Base-by-base conservation (phyloP, 1,139 yeast species). In the Suhomyces yuchorum region DNA sequence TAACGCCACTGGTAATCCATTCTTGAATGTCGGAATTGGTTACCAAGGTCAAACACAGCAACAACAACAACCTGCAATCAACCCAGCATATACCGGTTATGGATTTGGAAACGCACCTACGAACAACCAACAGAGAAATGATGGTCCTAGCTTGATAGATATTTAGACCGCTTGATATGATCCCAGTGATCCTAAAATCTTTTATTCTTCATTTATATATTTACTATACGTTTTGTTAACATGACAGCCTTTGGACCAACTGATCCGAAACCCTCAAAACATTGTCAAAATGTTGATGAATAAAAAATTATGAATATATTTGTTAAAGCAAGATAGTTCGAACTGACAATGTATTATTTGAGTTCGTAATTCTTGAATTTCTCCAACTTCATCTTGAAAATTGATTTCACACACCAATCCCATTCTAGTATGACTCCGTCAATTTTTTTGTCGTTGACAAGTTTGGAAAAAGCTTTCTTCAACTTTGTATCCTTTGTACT, bases 61-160 rank as follows among this genome's bases (percentile, higher is more conserved):
- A 71, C 56, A 46, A 19, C 56, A 50, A 46, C 54, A 53, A 24
- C 52, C 53, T 7, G 61, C 59, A 42, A 63, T 62, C 52, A 65
- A 64, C 59, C 73, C 77, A 2, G 76, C 75, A 22, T 85, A 87
- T 60, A 91, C 98, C 4, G 98, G 98, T 2, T 91, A 84, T 63
- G 98, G 98, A 1, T 91, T 91, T 68, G 98, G 97, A 35, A 91
- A 91, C 58, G 74, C 71, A n/a, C 66, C 57, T 40, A 54, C 60
- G 34, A 81, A 77, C 43, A 63, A 54, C 40, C 76, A 70, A 28
- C 63, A 62, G 48, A 52, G 56, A 43, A 50, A 46, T 32, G 78
- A 73, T 51, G 79, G 78, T 26, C 79, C 79, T 12, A 75, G 80
- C 54, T 73, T 75, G 62, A 75, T 75, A 62, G 80, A 75, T 59